Percentiles rank a stretch among this genome's conserved stretches.
Evolutionary conservation across 2,329 filamentous ascomycete genomes (phyloP).

Genomic region (Madurella fahalii): DNA sequence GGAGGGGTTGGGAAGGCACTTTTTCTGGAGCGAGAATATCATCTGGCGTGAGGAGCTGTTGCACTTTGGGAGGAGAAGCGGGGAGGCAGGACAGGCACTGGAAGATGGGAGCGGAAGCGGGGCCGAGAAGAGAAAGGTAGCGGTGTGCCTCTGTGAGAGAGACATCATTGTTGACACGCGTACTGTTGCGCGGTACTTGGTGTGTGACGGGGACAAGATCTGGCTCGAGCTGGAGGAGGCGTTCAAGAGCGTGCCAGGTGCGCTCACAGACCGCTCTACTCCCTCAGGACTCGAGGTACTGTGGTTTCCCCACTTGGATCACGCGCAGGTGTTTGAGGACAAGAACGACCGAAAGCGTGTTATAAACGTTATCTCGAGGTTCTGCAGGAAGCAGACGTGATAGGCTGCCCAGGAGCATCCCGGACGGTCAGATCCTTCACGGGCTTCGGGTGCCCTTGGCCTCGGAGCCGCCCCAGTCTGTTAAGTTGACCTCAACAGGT

Average conservation of each 20-base stretch:
- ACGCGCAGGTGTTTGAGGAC: constrained; percentile 59
- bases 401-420: no score
- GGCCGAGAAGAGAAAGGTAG: constrained; percentile 38
- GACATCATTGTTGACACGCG: constrained; percentile 63
- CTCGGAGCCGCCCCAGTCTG: constrained; percentile 56
- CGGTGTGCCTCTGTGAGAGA: constrained; percentile 54
- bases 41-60: constrained; percentile 64
- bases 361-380: constrained; percentile 24
- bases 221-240: constrained; percentile 23
- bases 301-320: constrained; percentile 59
- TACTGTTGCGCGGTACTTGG: constrained; percentile 55
- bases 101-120: constrained; percentile 4
- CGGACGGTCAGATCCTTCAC: neutral
- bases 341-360: constrained; percentile 12
- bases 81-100: neutral
- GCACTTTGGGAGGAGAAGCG: neutral
- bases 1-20: constrained; percentile 59
- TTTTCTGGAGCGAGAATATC: constrained; percentile 69
- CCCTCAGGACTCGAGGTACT: constrained; percentile 50
- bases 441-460: constrained; percentile 21
- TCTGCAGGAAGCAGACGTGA: constrained; percentile 5
- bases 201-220: constrained; percentile 31
- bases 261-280: constrained; percentile 18
- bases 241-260: constrained; percentile 26
- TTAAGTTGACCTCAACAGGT: constrained; percentile 59